Conservation (phyloP, 768 basidiomycete species). For the Termitomyces sp. region DNA sequence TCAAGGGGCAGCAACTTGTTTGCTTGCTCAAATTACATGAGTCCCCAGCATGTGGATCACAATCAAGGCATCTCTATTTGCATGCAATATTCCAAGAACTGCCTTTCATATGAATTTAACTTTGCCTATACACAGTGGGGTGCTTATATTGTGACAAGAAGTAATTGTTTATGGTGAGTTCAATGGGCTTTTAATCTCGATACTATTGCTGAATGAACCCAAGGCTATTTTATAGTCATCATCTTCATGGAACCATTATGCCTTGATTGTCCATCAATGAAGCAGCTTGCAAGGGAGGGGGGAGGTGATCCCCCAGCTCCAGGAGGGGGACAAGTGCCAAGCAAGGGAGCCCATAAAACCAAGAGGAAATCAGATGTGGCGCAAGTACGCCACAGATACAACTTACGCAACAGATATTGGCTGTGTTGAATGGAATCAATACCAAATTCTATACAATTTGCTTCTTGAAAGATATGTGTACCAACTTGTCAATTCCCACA, state of each 20-base stretch:
- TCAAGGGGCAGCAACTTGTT: not conserved
- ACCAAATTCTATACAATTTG: no score
- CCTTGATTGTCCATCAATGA: not conserved
- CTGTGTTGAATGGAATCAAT: no score
- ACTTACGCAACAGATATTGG: not conserved
- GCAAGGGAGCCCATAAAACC: not conserved
- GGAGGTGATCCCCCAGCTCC: not conserved
- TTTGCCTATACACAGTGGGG: not conserved
- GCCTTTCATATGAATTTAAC: not conserved
- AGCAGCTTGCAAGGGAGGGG: not conserved
- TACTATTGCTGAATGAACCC: not conserved
- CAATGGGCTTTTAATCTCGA: not conserved
- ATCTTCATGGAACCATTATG: not conserved
- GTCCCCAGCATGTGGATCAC: not conserved
- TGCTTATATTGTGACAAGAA: not conserved
- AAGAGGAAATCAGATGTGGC: not conserved
- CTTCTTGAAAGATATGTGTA: no score
- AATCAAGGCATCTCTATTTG: not conserved
- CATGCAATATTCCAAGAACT: not conserved
- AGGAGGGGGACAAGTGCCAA: not conserved
- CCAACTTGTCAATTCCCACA: no score
- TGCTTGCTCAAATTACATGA: not conserved
- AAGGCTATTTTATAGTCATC: not conserved
- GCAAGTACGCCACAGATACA: not conserved
- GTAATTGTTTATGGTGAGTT: not conserved